Conservation (phyloP, 2,329 filamentous ascomycete genomes). For the Epichloe aotearoae region DNA sequence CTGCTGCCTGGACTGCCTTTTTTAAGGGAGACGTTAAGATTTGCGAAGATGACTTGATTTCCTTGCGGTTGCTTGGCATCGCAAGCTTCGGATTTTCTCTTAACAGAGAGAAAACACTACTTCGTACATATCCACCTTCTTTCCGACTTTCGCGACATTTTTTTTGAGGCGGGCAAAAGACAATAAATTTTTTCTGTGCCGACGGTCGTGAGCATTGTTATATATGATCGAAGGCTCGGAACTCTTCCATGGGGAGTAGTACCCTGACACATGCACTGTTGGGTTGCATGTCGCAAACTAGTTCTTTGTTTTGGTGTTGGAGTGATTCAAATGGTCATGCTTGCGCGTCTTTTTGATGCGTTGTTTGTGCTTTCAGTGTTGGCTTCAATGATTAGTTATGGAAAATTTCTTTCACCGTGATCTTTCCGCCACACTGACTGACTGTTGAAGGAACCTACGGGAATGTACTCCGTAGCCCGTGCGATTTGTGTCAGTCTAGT, state of each 20-base stretch:
- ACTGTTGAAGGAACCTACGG: not conserved
- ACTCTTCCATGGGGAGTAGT: not conserved
- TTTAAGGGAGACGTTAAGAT: conserved; percentile 22
- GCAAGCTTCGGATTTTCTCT: not conserved
- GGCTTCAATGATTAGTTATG: not conserved
- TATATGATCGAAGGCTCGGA: not conserved
- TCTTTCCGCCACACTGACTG: not conserved
- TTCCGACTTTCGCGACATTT: not conserved
- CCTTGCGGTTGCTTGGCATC: not conserved
- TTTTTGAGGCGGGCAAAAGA: not conserved
- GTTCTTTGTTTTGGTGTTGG: not conserved
- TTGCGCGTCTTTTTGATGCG: not conserved
- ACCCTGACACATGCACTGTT: not conserved
- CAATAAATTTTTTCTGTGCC: not conserved
- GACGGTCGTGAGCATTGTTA: not conserved
- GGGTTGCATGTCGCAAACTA: not conserved
- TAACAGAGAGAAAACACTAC: not conserved
- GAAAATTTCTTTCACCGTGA: not conserved
- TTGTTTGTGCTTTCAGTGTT: not conserved
- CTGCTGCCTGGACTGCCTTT: conserved; percentile 43
- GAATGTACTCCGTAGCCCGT: not conserved
- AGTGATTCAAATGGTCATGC: not conserved
- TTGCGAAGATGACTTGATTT: not conserved
- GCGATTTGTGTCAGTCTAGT: too few relatives aligned
- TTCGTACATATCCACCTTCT: not conserved